Evolutionary conservation across 371 early-diverging fungal species (phyloP).

Genomic region (Rhizopus sp.): DNA sequence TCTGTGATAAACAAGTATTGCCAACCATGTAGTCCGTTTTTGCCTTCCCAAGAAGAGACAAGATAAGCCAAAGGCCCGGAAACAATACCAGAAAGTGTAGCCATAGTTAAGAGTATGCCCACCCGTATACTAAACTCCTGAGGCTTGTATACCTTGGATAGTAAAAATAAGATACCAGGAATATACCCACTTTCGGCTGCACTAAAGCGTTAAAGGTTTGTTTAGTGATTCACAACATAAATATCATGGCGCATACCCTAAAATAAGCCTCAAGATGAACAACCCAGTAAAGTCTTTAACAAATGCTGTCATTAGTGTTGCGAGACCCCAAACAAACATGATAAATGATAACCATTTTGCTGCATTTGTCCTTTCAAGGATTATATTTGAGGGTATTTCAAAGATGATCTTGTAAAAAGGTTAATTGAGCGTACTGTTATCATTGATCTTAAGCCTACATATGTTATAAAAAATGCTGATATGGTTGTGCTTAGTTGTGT

Average conservation of each 20-base stretch:
- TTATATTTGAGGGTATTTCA: conserved; percentile 47
- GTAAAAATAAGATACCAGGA: conserved; percentile 32
- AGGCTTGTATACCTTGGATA: conserved; percentile 32
- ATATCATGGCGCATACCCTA: conserved; percentile 28
- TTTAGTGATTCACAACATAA: too few relatives aligned
- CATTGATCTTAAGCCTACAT: conserved; percentile 17
- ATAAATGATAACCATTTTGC: conserved; percentile 45
- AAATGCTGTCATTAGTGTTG: conserved; percentile 33
- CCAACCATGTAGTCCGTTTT: conserved; percentile 31
- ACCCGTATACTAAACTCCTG: conserved; percentile 32
- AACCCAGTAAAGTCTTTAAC: conserved; percentile 26
- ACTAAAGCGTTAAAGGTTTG: conserved; percentile 8
- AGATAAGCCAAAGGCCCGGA: conserved; percentile 33
- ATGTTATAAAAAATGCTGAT: conserved; percentile 39
- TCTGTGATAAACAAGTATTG: conserved; percentile 39
- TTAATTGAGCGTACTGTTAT: not conserved
- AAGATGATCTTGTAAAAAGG: conserved; percentile 35
- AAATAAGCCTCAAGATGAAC: conserved; percentile 21
- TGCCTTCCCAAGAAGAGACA: conserved; percentile 28
- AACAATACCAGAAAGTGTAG: conserved; percentile 28
- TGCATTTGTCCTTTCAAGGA: conserved; percentile 37
- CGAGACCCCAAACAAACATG: conserved; percentile 48
- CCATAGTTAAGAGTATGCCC: conserved; percentile 25
- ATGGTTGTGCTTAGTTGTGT: conserved; percentile 26
- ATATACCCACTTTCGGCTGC: conserved; percentile 39